phyloP scores from a whole-genome alignment of 2,329 filamentous ascomycete genomes.

The Fusarium sarcochroum region DNA sequence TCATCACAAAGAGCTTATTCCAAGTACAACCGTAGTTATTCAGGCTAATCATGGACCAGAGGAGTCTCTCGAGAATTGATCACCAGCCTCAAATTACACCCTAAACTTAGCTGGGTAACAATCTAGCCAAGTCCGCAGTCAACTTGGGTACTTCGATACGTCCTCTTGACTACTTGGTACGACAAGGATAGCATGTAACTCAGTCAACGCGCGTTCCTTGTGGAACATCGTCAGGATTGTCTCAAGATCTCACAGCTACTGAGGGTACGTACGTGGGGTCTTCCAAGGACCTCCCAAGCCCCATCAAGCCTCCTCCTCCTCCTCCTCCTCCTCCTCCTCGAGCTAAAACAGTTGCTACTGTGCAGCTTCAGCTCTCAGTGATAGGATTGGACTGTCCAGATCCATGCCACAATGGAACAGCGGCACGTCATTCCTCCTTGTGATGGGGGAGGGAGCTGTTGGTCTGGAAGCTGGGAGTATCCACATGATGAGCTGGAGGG shows the following conservation, averaged over 20 bases:
- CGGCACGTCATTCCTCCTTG: conserved; percentile 44
- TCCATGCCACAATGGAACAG: conserved; percentile 36
- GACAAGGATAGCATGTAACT: conserved; percentile 15
- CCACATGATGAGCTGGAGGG: conserved; percentile 33
- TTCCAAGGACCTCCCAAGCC: neutral
- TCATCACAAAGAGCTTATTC: conserved; percentile 13
- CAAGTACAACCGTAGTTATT: conserved; percentile 5
- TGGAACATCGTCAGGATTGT: conserved; percentile 28
- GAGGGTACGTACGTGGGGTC: conserved; percentile 13
- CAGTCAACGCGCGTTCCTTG: conserved; percentile 34
- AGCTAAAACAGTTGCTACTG: conserved; percentile 19
- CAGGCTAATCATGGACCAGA: neutral
- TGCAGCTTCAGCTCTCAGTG: conserved; percentile 30
- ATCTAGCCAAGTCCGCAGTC: neutral
- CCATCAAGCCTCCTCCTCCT: neutral
- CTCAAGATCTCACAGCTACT: conserved; percentile 12
- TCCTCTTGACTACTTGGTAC: conserved; percentile 5
- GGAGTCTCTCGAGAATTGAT: conserved; percentile 13
- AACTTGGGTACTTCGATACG: neutral
- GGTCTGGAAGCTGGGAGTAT: conserved; percentile 9
- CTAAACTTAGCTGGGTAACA: conserved; percentile 18
- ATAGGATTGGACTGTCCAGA: conserved; percentile 14
- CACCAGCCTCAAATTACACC: conserved; percentile 15
- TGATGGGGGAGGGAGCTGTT: conserved; percentile 20
- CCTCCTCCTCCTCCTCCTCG: conserved; percentile 3